Evolutionary conservation across 139 green algal genomes (phyloP).

Genomic region (Closterium sp.): DNA sequence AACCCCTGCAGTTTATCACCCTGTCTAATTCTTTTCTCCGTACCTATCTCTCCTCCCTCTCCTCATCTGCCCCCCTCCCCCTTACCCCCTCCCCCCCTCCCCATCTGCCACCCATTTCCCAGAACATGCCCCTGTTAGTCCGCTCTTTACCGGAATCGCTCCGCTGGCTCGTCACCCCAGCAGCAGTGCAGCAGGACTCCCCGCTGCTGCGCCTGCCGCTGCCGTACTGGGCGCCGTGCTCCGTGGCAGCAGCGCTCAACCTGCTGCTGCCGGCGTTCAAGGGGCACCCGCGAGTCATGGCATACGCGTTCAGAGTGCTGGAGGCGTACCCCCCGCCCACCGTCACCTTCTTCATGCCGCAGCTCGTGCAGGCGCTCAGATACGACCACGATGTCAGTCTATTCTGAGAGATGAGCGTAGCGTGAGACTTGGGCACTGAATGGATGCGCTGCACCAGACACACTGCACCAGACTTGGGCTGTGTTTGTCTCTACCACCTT

Average conservation of each 20-base stretch:
- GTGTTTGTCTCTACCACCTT: no score
- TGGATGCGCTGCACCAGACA: no score
- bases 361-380: slow-evolving; percentile 81
- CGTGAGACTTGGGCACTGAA: no score
- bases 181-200: slow-evolving; percentile 18
- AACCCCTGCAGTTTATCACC: no score
- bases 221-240: slow-evolving; percentile 51
- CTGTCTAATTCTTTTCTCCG: no score
- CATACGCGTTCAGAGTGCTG: slow-evolving; percentile 47
- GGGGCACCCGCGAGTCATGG: slow-evolving; percentile 45
- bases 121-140: not conserved
- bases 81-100: not conserved
- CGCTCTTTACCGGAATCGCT: slow-evolving; percentile 30
- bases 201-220: slow-evolving; percentile 29
- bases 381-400: slow-evolving; percentile 49
- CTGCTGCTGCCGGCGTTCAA: slow-evolving; percentile 34
- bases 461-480: no score
- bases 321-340: slow-evolving; percentile 40
- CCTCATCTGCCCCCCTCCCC: not conserved
- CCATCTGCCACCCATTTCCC: no score
- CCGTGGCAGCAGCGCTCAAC: slow-evolving; percentile 41
- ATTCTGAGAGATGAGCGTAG: no score
- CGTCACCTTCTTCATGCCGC: slow-evolving; percentile 76
- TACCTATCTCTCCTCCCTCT: no score
- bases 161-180: slow-evolving; percentile 37